These are phyloP conservation scores for Penicillium occitanis DNA, from an alignment of 2,329 filamentous ascomycete genomes.

Conservation along the genomic window DNA sequence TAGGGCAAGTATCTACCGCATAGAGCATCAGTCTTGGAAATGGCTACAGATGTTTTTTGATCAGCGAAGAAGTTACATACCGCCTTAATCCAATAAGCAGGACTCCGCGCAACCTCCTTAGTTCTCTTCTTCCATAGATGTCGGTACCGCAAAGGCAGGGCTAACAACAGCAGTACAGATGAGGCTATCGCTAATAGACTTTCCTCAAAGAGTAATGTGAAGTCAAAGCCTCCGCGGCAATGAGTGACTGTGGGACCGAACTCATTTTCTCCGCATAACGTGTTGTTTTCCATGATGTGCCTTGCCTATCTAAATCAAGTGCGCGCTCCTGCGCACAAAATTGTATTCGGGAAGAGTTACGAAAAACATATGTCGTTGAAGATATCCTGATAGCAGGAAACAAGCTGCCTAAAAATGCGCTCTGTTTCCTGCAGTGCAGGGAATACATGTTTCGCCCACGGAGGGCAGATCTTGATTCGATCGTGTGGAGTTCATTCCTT, in stretches of 20 bases:
- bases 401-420: not conserved
- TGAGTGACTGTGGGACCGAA: slow-evolving; percentile 7
- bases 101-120: not conserved
- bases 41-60: not conserved
- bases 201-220: slow-evolving; percentile 18
- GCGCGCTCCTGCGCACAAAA: not conserved
- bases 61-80: not conserved
- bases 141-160: not conserved
- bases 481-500: not conserved
- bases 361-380: not conserved
- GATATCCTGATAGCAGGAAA: not conserved
- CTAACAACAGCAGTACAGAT: slow-evolving; percentile 6
- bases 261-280: slow-evolving; percentile 1
- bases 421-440: not conserved
- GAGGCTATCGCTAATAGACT: slow-evolving; percentile 4
- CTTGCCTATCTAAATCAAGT: not conserved
- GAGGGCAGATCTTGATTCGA: not conserved
- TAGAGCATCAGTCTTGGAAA: not conserved
- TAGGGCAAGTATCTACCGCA: not conserved
- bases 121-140: slow-evolving; percentile 8
- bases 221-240: slow-evolving; percentile 14
- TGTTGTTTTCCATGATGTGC: slow-evolving; percentile 6
- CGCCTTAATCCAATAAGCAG: slow-evolving; percentile 8
- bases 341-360: not conserved
- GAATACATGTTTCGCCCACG: not conserved